These are phyloP conservation scores for Phaeosphaeriaceae sp. DNA, from an alignment of 2,329 filamentous ascomycete species.

Conservation along the genomic window DNA sequence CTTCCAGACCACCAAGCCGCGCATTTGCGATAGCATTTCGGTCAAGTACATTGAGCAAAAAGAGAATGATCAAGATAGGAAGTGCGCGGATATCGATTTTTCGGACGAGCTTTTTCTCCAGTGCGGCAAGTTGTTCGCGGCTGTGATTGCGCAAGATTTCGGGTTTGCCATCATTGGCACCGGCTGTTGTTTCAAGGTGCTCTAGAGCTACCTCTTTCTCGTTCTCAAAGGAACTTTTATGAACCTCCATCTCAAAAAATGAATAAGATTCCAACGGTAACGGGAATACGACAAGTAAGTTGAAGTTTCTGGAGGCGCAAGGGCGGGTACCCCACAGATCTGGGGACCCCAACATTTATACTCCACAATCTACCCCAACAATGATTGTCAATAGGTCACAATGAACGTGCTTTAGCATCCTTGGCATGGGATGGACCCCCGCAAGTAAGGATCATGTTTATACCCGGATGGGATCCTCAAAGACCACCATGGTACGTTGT, in stretches of 20 bases:
- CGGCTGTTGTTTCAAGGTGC: constrained; percentile 14
- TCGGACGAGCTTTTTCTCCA: constrained; percentile 39
- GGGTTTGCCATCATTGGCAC: constrained; percentile 11
- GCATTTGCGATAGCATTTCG: constrained; percentile 40
- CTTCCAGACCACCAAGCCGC: constrained; percentile 32
- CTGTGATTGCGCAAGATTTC: constrained; percentile 18
- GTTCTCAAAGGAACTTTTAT: constrained; percentile 10
- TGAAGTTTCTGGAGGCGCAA: neutral
- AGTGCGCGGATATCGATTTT: constrained; percentile 39
- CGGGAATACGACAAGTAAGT: neutral
- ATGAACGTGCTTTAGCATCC: neutral
- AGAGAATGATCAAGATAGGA: constrained; percentile 38
- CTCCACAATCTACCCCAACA: neutral
- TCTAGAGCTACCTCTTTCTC: constrained; percentile 5
- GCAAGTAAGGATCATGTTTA: neutral
- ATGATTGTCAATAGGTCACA: neutral
- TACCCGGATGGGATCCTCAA: neutral
- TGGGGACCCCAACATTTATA: constrained; percentile 6
- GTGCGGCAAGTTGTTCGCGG: constrained; percentile 16
- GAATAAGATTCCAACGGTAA: neutral
- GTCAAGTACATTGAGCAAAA: constrained; percentile 40
- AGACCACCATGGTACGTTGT: neutral
- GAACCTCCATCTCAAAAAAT: neutral
- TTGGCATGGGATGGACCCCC: neutral
- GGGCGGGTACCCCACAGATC: constrained; percentile 5